Percentiles rank a stretch among this genome's conserved stretches.
Evolutionary conservation across 345 rosid species (phyloP).

Genomic region (Euphorbia lathyris): DNA sequence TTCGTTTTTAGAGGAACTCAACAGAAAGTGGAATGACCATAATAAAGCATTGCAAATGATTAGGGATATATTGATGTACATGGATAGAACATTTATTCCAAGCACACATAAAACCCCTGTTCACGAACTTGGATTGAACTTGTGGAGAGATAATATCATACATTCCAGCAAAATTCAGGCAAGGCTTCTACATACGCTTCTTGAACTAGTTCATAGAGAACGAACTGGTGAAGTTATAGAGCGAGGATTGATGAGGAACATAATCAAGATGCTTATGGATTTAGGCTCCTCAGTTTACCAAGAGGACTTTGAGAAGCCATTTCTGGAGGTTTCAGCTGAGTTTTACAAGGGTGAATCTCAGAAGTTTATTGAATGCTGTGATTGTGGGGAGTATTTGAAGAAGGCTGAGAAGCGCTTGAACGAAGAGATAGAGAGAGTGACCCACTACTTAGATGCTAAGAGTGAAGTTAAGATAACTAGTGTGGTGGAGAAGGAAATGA

Average conservation of each 20-base stretch:
- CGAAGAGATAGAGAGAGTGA: slow-evolving; percentile 95
- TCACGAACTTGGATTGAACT: slow-evolving; percentile 82
- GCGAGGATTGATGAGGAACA: slow-evolving; percentile 88
- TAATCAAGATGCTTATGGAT: slow-evolving; percentile 93
- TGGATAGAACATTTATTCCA: slow-evolving; percentile 91
- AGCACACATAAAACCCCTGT: slow-evolving; percentile 81
- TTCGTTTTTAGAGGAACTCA: slow-evolving; percentile 80
- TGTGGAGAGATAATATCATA: slow-evolving; percentile 88
- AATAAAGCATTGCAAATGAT: slow-evolving; percentile 98
- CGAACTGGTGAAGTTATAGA: slow-evolving; percentile 90
- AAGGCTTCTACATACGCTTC: slow-evolving; percentile 73
- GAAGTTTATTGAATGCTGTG: slow-evolving; percentile 82
- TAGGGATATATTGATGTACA: slow-evolving; percentile 95
- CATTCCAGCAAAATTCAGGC: slow-evolving; percentile 69
- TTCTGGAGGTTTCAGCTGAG: slow-evolving; percentile 87
- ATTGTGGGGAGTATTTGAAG: slow-evolving; percentile 92
- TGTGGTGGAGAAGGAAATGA: slow-evolving; percentile 99
- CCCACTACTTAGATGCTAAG: slow-evolving; percentile 81
- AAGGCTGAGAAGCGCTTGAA: slow-evolving; percentile 88
- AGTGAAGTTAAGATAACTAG: slow-evolving; percentile 87
- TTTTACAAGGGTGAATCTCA: slow-evolving; percentile 91
- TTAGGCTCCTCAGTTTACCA: slow-evolving; percentile 90
- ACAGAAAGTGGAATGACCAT: slow-evolving; percentile 97
- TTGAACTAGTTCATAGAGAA: slow-evolving; percentile 77
- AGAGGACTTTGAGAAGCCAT: slow-evolving; percentile 93